These are phyloP conservation scores for Lactarius psammicola DNA, from an alignment of 768 basidiomycete genomes.

Conservation along the genomic window DNA sequence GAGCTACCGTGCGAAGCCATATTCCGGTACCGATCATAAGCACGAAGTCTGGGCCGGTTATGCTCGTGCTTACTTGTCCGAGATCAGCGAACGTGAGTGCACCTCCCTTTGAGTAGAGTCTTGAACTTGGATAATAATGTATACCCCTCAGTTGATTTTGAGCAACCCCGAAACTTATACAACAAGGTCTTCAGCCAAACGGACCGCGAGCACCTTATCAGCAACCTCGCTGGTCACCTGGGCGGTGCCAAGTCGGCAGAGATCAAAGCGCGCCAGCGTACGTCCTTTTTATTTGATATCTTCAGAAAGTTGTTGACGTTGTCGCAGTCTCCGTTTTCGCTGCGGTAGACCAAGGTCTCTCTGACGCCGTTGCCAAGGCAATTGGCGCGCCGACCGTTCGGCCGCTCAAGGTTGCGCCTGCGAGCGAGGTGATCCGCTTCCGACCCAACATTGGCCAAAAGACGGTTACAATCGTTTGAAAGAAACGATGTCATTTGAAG, in stretches of 20 bases:
- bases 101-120: not conserved
- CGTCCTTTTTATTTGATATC: constrained; percentile 34
- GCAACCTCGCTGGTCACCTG: constrained; percentile 66
- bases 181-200: constrained; percentile 62
- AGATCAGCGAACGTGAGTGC: constrained; percentile 75
- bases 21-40: constrained; percentile 35
- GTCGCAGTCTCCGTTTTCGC: constrained; percentile 37
- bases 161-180: constrained; percentile 76
- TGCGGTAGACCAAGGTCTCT: constrained; percentile 70
- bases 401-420: constrained; percentile 62
- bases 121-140: constrained; percentile 4
- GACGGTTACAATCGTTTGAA: constrained; percentile 2
- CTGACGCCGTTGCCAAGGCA: constrained; percentile 75
- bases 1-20: constrained; percentile 51
- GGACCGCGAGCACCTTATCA: constrained; percentile 58
- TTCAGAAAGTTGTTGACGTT: constrained; percentile 53
- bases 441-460: constrained; percentile 30
- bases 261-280: constrained; percentile 66
- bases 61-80: constrained; percentile 65
- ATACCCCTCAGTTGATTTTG: constrained; percentile 65
- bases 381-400: constrained; percentile 57
- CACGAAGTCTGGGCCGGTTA: constrained; percentile 79
- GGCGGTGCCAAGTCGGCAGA: constrained; percentile 55
- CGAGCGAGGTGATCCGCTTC: constrained; percentile 55
- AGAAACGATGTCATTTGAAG: not conserved